Percentiles rank a stretch among this genome's conserved stretches.
phyloP scores from a whole-genome alignment of 495 filamentous ascomycete genomes.

The Aspergillus steynii region DNA sequence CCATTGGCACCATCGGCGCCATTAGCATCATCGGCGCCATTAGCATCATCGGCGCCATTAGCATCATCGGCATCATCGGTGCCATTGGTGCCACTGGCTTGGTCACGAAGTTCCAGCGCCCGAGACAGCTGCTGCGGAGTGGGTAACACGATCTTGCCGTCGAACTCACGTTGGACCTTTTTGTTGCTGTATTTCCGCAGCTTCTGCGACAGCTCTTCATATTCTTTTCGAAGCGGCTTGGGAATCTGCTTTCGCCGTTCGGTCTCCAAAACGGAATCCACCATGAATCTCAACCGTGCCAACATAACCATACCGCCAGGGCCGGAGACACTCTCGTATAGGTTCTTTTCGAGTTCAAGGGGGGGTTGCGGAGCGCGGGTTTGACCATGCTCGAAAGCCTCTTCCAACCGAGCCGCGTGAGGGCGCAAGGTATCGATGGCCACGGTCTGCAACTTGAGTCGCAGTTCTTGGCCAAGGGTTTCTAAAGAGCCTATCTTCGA shows the following conservation, averaged over 20 bases:
- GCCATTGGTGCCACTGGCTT: no score
- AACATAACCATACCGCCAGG: not conserved
- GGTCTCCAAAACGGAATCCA: not conserved
- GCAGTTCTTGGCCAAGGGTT: conserved; percentile 28
- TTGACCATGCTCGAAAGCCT: conserved; percentile 22
- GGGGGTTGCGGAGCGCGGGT: no score
- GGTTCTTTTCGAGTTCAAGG: no score
- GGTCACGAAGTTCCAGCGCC: no score
- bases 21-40: no score
- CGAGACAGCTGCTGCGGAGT: not conserved
- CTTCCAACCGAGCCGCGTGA: conserved; percentile 29
- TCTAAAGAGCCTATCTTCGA: conserved; percentile 15
- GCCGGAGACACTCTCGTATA: no score
- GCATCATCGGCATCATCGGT: no score
- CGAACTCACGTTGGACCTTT: not conserved
- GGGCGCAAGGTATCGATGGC: conserved; percentile 31
- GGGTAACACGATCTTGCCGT: not conserved
- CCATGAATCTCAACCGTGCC: not conserved
- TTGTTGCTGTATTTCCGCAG: not conserved
- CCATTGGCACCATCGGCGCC: no score
- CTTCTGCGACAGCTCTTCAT: not conserved
- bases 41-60: no score
- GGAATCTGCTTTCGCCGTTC: not conserved
- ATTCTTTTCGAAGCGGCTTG: not conserved
- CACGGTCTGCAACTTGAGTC: conserved; percentile 23